A percentile compares a stretch with the other conserved stretches of the same genome.
Conservation (phyloP, 2,329 filamentous ascomycete species). For the Fusarium heterosporum region DNA sequence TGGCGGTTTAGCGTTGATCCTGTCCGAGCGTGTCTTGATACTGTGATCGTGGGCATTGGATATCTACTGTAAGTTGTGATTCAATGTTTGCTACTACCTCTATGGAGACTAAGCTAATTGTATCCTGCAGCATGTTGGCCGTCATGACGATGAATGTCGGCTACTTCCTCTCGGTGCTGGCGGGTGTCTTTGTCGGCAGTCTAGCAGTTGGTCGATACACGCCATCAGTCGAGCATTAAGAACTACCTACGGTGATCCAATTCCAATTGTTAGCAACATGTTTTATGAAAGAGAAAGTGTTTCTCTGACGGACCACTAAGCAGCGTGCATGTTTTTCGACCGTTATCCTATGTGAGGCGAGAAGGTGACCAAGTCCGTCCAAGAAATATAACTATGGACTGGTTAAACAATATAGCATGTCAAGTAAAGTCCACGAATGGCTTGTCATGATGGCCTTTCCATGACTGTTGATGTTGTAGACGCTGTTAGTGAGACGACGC, state of each 20-base stretch:
- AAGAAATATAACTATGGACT: not conserved
- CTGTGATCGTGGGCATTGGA: slow-evolving; percentile 78
- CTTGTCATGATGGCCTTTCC: not conserved
- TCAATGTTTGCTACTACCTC: not conserved
- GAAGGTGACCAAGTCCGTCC: not conserved
- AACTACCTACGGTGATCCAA: not conserved
- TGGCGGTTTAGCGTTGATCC: slow-evolving; percentile 87
- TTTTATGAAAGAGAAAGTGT: not conserved
- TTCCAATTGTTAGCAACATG: not conserved
- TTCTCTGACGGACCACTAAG: not conserved
- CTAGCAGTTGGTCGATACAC: slow-evolving; percentile 80
- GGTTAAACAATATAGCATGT: not conserved
- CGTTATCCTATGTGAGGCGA: not conserved
- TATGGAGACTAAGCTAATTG: slow-evolving; percentile 1
- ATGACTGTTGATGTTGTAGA: not conserved
- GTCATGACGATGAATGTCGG: slow-evolving; percentile 92
- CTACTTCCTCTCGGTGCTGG: slow-evolving; percentile 84
- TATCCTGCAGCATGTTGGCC: slow-evolving; percentile 81
- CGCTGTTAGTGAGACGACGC: not conserved
- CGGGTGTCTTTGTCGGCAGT: slow-evolving; percentile 87
- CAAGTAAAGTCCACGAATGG: not conserved
- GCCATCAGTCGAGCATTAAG: slow-evolving; percentile 60
- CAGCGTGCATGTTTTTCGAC: slow-evolving; percentile 4
- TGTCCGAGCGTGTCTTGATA: slow-evolving; percentile 76
- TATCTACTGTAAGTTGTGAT: slow-evolving; percentile 81